These are phyloP conservation scores for Epichloe gansuensis DNA, from an alignment of 2,329 filamentous ascomycete genomes.

Conservation along the genomic window DNA sequence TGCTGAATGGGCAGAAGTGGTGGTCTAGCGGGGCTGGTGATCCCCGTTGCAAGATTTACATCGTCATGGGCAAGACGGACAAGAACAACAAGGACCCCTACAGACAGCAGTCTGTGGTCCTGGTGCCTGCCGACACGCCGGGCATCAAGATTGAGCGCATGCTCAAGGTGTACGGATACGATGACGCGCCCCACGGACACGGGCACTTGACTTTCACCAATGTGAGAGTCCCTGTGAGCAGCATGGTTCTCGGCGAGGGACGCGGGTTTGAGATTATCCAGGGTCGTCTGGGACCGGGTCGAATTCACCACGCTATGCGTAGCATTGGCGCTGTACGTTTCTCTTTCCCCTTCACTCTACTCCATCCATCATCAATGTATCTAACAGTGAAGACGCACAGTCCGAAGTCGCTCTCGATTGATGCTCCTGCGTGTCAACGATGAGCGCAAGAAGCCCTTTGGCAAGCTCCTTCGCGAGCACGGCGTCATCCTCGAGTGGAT, in stretches of 20 bases:
- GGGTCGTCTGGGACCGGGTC: slow-evolving; percentile 84
- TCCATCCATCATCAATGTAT: neutral
- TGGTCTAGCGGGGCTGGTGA: slow-evolving; percentile 96
- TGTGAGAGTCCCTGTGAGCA: slow-evolving; percentile 72
- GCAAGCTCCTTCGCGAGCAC: slow-evolving; percentile 75
- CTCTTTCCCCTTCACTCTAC: neutral
- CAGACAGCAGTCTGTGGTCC: slow-evolving; percentile 83
- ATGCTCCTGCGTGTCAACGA: slow-evolving; percentile 93
- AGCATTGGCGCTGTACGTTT: slow-evolving; percentile 65
- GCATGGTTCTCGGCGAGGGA: slow-evolving; percentile 85
- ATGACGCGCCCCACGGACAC: slow-evolving; percentile 97
- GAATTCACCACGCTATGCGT: slow-evolving; percentile 97
- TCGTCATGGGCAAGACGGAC: slow-evolving; percentile 93
- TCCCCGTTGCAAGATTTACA: slow-evolving; percentile 81
- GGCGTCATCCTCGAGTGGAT: slow-evolving; percentile 94
- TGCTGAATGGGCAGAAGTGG: slow-evolving; percentile 97
- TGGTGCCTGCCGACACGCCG: slow-evolving; percentile 69
- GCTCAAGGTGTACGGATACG: slow-evolving; percentile 88
- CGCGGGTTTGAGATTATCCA: slow-evolving; percentile 98
- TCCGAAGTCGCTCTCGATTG: slow-evolving; percentile 87
- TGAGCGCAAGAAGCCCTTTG: slow-evolving; percentile 79
- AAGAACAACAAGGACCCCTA: slow-evolving; percentile 64
- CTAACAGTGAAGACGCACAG: slow-evolving; percentile 17
- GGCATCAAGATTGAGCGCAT: slow-evolving; percentile 91
- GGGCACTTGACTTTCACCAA: slow-evolving; percentile 84